Base-by-base conservation (phyloP, 106 monocot genomes). In the Iris macrosiphon region DNA sequence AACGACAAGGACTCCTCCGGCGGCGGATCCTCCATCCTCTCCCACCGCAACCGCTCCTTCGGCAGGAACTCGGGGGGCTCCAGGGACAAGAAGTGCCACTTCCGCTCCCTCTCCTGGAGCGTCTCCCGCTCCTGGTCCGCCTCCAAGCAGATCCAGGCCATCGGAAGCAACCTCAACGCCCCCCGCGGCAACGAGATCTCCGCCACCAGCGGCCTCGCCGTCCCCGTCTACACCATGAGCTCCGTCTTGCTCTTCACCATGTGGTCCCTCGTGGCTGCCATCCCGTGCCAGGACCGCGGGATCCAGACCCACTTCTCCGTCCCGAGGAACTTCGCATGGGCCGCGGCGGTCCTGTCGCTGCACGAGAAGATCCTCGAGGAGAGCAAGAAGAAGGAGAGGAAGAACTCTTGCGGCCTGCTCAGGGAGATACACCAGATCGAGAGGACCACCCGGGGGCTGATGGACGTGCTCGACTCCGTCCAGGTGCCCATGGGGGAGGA, bases 241-340 rank as follows among this genome's bases (percentile, higher is more conserved):
- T 46, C 66, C 0, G 58, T 86, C 29, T 69, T 86, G 4, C 53
- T 69, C 32, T 74, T 81, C 48, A 66, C 70, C 40, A 74, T 80
- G 73, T 80, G 72, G 68, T 69, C 80, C 4, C 61, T 86, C 19
- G 76, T 77, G 19, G 80, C 80, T 2, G 69, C 76, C 2, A 66
- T 86, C 66, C 85, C 85, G 12, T 86, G 85, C 66, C 85, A 80
- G 49, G 85, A 86, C 50, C 68, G 85, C 6, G 76, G 76, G 14
- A 62, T 73, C 14, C 69, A 63, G 58, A 50, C 63, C 18, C 80
- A 86, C 38, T 74, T 86, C 33, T 61, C 76, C 1, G 49, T 76
- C 9, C 79, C 80, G 21, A 57, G 85, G 6, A 60, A 24, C 57
- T 81, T 77, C 45, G 16, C 40, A 12, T 84, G 84, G 79, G 79